Base-by-base conservation (phyloP, 2,329 filamentous ascomycete species). In the Ceratocystis colombiana region DNA sequence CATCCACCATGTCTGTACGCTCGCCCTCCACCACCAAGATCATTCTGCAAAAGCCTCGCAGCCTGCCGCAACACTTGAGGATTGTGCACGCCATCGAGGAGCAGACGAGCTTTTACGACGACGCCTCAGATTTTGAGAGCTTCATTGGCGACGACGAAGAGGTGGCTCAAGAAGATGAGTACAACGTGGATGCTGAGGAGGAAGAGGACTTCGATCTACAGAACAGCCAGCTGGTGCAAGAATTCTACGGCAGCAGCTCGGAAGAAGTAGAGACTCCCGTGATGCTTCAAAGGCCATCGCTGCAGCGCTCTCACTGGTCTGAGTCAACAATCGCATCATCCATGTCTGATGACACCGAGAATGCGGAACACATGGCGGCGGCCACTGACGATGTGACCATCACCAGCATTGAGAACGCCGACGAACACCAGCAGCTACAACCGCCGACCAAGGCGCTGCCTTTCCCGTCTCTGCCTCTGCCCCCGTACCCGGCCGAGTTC, bases 221-320 rank as follows among this genome's bases (percentile, higher is more conserved):
- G 20, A 68, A 66, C 44, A 57, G 64, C 44, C 55, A 45, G 20
- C 64, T 68, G 25, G 37, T 68, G 8, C 64, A 68, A 4, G 33
- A 57, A 6, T 68, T 61, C 50, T 68, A 68, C 64, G 61, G 59
- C 41, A 64, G 41, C 17, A 17, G 12, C 3, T 41, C 12, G 37
- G 37, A 41, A 41, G 37, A 41, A 12, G 37, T 4, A 41, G 37
- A 22, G n/a, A 33, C 61, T 30, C 37, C 64, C 15, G 25, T 48
- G 17, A 20, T 45, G 20, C 37, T 55, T 6, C 53, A 66, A 25
- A 66, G 61, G 50, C 64, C 33, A 1, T 33, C 45, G 5, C 28
- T 70, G n/a, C 68, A 66, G n/a, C 67, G 68, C n/a, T 71, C 70
- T 0, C 69, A 70, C 62, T 71, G 71, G 71, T 70, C 69, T 41